Base-by-base conservation (phyloP, 352 stramenopile species). In the Aphanomyces cochlioides region DNA sequence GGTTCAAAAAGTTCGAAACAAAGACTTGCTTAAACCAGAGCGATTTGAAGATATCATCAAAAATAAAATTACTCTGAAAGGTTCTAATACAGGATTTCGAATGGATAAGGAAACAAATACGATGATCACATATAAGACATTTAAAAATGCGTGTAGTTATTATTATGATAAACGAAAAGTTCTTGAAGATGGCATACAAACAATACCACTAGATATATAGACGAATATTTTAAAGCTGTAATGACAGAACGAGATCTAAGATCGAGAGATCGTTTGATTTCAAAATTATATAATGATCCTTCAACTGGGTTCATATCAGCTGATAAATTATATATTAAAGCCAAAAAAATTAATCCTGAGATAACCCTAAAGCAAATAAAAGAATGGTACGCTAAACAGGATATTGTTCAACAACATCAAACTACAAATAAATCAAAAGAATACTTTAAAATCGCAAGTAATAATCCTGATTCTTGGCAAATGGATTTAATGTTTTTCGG, bases 151-250 rank as follows among this genome's bases (percentile, higher is more conserved):
- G 2, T 69, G 73, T 6, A 72, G 54, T 36, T 79, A 75, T 47
- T 79, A 66, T 28, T 79, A 79, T 28, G 75, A 78, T 45, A 79
- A 79, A 66, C 57, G 72, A n/a, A 43, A 47, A 10, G 63, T 77
- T 12, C n/a, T 72, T 28, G 39, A 3, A 34, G 69, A 77, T 71
- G 73, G 73, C 13, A 79, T 78, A 21, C 43, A 13, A 13, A 79
- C 66, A 3, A 47, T 69, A 0, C 58, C 75, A 7, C 54, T 79
- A 12, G 17, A 77, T 66, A 73, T 75, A 19, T 77, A n/a, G n/a
- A n/a, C n/a, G n/a, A 77, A 75, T 68, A 41, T 36, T 36, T 69
- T n/a, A n/a, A n/a, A n/a, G 8, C 43, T 15, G 15, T n/a, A 50
- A n/a, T n/a, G 2, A 50, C 4, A 56, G n/a, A n/a, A n/a, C n/a